phyloP scores from a whole-genome alignment of 441 rosid species.

The Codiaeum variegatum region DNA sequence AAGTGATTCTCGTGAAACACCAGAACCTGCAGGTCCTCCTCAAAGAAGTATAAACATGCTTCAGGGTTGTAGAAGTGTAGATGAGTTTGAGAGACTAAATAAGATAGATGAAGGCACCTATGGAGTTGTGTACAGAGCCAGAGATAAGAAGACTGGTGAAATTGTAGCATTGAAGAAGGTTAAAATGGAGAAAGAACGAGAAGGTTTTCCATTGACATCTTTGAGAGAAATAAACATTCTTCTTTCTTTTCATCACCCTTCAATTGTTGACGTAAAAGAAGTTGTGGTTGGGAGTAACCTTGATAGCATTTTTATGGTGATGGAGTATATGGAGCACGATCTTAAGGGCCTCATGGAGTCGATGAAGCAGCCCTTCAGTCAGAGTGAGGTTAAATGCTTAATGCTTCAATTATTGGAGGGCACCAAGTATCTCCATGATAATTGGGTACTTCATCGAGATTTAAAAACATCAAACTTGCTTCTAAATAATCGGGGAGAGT shows the following conservation, averaged over 20 bases:
- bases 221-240: constrained; percentile 93
- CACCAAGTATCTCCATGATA: constrained; percentile 92
- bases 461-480: constrained; percentile 94
- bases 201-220: constrained; percentile 96
- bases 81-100: constrained; percentile 94
- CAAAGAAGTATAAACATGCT: constrained; percentile 92
- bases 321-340: constrained; percentile 99
- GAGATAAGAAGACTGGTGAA: constrained; percentile 87
- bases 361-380: constrained; percentile 99
- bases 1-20: constrained; percentile 40
- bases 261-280: constrained; percentile 97
- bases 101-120: constrained; percentile 99
- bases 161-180: constrained; percentile 98
- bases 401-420: constrained; percentile 97
- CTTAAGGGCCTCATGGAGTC: constrained; percentile 93
- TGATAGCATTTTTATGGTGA: constrained; percentile 97
- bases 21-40: constrained; percentile 58
- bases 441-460: constrained; percentile 99
- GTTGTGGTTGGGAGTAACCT: constrained; percentile 96
- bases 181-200: constrained; percentile 99
- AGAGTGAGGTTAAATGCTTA: constrained; percentile 96
- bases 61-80: constrained; percentile 96
- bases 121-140: constrained; percentile 97
- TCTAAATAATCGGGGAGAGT: constrained; percentile 89
- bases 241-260: constrained; percentile 92